Percentiles rank a stretch among this genome's conserved stretches.
These are phyloP conservation scores for Nothophytophthora sp. DNA, from an alignment of 352 stramenopile genomes.

Conservation along the genomic window DNA sequence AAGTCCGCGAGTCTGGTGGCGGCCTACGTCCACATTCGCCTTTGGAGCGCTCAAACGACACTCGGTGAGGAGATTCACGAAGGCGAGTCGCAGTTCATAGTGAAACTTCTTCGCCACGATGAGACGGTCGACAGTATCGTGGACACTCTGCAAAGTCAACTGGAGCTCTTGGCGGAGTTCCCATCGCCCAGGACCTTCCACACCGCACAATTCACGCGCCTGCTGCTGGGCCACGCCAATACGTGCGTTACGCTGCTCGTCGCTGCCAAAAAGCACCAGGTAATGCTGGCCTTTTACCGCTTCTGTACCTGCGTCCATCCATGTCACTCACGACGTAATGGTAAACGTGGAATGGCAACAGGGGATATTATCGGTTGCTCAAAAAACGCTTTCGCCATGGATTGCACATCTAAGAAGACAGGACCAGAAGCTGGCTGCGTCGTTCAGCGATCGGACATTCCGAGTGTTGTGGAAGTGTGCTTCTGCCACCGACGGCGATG, in stretches of 20 bases:
- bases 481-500: conserved; percentile 24
- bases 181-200: conserved; percentile 39
- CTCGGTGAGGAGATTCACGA: conserved; percentile 17
- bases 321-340: too few relatives aligned
- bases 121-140: not conserved
- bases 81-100: conserved; percentile 10
- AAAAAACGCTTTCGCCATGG: conserved; percentile 40
- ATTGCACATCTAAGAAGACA: conserved; percentile 49
- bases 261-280: conserved; percentile 31
- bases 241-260: conserved; percentile 38
- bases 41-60: conserved; percentile 44
- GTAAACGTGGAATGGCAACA: conserved; percentile 7
- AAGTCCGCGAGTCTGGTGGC: conserved; percentile 37
- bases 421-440: conserved; percentile 54
- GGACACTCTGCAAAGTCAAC: conserved; percentile 3
- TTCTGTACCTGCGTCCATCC: not conserved
- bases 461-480: conserved; percentile 76
- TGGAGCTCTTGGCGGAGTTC: conserved; percentile 33
- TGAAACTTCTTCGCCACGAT: not conserved
- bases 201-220: conserved; percentile 42
- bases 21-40: conserved; percentile 46
- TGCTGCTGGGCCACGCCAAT: conserved; percentile 51
- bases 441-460: conserved; percentile 70
- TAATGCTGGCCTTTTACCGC: conserved; percentile 1
- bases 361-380: conserved; percentile 21